Percentiles rank a stretch among this genome's conserved stretches.
Evolutionary conservation across 805 yeast genomes (phyloP).

Genomic region (Aciculoconidium aculeatum): DNA sequence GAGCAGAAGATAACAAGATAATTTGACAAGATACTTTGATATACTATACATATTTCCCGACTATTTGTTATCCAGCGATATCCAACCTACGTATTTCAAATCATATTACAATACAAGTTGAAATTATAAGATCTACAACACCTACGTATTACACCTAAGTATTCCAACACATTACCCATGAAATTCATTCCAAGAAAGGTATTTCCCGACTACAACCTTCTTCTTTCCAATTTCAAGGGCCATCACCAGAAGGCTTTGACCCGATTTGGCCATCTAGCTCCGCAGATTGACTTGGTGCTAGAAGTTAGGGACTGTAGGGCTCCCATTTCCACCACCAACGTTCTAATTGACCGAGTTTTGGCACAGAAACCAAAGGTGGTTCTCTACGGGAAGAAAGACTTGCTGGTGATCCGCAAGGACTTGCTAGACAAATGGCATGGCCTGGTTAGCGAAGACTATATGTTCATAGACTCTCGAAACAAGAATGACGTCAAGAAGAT

Average conservation of each 20-base stretch:
- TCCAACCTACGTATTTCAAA: no score
- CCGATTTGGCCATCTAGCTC: conserved; percentile 59
- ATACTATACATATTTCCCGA: no score
- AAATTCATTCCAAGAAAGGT: conserved; percentile 58
- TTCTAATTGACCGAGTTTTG: conserved; percentile 64
- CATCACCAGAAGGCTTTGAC: conserved; percentile 81
- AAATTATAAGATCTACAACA: background rate
- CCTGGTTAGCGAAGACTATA: conserved; percentile 21
- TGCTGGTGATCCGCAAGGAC: conserved; percentile 39
- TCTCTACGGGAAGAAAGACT: conserved; percentile 73
- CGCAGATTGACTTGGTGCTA: conserved; percentile 73
- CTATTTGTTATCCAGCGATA: no score
- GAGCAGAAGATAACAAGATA: no score
- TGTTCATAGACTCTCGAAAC: conserved; percentile 55
- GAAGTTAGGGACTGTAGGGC: conserved; percentile 90
- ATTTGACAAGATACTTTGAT: no score
- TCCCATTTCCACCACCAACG: conserved; percentile 78
- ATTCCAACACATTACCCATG: conserved; percentile 12
- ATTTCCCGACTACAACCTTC: conserved; percentile 72
- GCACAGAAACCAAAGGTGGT: conserved; percentile 52
- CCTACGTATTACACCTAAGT: background rate
- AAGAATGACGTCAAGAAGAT: conserved; percentile 45
- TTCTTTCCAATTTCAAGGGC: conserved; percentile 79
- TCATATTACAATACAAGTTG: background rate
- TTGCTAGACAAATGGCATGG: conserved; percentile 31